A percentile compares a stretch with the other conserved stretches of the same genome.
Evolutionary conservation across 106 monocot species (phyloP).

Genomic region (Triglochin maritima): DNA sequence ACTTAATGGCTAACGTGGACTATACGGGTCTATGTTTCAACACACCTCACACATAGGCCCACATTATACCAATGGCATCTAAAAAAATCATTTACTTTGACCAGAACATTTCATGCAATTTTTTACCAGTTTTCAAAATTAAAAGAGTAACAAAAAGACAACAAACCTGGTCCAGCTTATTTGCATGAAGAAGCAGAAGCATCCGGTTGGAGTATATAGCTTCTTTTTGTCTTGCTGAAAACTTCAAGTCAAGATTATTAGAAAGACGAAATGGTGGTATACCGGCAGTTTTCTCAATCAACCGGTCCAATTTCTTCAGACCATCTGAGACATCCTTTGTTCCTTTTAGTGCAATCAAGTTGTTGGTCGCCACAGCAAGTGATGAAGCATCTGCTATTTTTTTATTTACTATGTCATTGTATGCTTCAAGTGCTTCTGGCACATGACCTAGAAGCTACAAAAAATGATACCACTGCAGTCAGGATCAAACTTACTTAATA

Average conservation of each 20-base stretch:
- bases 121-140: too few species aligned
- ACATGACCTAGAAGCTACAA: slow-evolving; percentile 59
- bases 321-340: slow-evolving; percentile 87
- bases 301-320: slow-evolving; percentile 64
- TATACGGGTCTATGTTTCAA: too few species aligned
- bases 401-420: slow-evolving; percentile 41
- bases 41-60: too few species aligned
- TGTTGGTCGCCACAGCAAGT: slow-evolving; percentile 77
- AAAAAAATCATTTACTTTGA: too few species aligned
- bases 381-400: slow-evolving; percentile 76
- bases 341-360: slow-evolving; percentile 69
- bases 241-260: slow-evolving; percentile 55
- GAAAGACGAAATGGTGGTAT: slow-evolving; percentile 44
- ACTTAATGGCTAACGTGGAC: too few species aligned
- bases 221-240: slow-evolving; percentile 73
- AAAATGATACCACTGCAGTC: not conserved
- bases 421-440: slow-evolving; percentile 65
- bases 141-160: not conserved
- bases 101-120: too few species aligned
- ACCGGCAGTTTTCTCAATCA: slow-evolving; percentile 44
- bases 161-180: slow-evolving; percentile 81
- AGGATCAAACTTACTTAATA: too few species aligned
- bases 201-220: slow-evolving; percentile 61
- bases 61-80: too few species aligned
- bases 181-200: slow-evolving; percentile 85